These are phyloP conservation scores for Mycena haematopus DNA, from an alignment of 768 basidiomycete species.

Conservation along the genomic window DNA sequence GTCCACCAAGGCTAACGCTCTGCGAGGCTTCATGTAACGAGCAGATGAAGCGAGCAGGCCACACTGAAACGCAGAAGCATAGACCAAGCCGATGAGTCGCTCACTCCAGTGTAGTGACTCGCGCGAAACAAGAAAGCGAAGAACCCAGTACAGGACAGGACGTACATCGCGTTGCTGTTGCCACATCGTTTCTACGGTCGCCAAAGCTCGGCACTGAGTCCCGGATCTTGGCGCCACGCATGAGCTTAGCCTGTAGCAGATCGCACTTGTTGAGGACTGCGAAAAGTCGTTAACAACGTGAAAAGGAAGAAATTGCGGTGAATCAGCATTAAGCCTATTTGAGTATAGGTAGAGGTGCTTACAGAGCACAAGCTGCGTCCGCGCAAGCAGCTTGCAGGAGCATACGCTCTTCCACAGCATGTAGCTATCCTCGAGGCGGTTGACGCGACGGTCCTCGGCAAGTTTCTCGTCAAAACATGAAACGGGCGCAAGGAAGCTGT, in stretches of 20 bases:
- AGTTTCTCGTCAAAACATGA: conserved; percentile 85
- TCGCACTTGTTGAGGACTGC: conserved; percentile 74
- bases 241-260: conserved; percentile 74
- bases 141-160: conserved; percentile 12
- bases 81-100: not conserved
- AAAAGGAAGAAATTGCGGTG: not conserved
- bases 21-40: not conserved
- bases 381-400: conserved; percentile 65
- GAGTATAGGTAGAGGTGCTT: conserved; percentile 26
- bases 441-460: conserved; percentile 71
- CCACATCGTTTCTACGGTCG: conserved; percentile 71
- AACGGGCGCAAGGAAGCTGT: conserved; percentile 45
- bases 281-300: not conserved
- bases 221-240: conserved; percentile 66
- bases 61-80: not conserved
- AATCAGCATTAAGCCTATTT: not conserved
- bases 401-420: conserved; percentile 80
- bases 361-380: conserved; percentile 63
- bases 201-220: conserved; percentile 79
- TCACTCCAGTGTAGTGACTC: not conserved
- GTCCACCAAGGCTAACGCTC: not conserved
- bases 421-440: conserved; percentile 79
- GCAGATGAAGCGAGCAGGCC: not conserved
- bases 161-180: conserved; percentile 75
- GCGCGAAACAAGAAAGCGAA: conserved; percentile 12